Conservation (phyloP, 2,329 filamentous ascomycete species). For the Sporothrix humicola region DNA sequence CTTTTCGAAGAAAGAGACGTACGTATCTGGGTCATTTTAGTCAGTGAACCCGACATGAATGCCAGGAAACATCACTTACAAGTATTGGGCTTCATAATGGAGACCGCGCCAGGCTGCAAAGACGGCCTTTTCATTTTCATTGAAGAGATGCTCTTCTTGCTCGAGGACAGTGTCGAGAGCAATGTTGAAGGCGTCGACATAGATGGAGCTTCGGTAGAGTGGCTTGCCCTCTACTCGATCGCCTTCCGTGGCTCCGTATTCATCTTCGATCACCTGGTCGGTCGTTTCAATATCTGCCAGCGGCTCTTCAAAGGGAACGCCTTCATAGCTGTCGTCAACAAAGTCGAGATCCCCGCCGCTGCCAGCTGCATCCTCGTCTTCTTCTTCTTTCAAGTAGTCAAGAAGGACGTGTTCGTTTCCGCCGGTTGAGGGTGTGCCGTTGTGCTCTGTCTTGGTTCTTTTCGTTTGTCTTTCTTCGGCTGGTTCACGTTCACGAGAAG, state of each 20-base stretch:
- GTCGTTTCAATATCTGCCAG: constrained; percentile 31
- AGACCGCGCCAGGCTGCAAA: constrained; percentile 77
- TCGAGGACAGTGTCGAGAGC: constrained; percentile 87
- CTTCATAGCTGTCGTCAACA: not conserved
- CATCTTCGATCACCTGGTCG: constrained; percentile 31
- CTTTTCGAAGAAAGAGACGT: constrained; percentile 89
- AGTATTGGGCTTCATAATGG: constrained; percentile 84
- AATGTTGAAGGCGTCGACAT: constrained; percentile 96
- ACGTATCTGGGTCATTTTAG: constrained; percentile 69
- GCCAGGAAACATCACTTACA: constrained; percentile 60
- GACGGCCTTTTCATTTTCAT: constrained; percentile 75
- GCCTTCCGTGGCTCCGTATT: not conserved
- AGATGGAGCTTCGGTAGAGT: constrained; percentile 83
- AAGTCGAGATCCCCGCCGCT: constrained; percentile 5
- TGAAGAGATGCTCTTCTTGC: constrained; percentile 87
- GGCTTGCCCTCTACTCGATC: constrained; percentile 65
- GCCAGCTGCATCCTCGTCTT: constrained; percentile 1
- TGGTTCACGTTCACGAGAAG: not conserved
- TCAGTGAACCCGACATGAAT: too few relatives aligned
- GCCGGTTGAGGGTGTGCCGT: not conserved
- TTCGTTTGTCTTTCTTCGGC: constrained; percentile 17
- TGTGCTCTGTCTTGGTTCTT: constrained; percentile 11
- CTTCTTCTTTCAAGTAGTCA: constrained; percentile 4
- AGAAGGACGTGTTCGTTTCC: not conserved
- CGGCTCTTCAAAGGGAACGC: constrained; percentile 11